These are phyloP conservation scores for Scytalidium lignicola DNA, from an alignment of 2,329 filamentous ascomycete species.

Conservation along the genomic window DNA sequence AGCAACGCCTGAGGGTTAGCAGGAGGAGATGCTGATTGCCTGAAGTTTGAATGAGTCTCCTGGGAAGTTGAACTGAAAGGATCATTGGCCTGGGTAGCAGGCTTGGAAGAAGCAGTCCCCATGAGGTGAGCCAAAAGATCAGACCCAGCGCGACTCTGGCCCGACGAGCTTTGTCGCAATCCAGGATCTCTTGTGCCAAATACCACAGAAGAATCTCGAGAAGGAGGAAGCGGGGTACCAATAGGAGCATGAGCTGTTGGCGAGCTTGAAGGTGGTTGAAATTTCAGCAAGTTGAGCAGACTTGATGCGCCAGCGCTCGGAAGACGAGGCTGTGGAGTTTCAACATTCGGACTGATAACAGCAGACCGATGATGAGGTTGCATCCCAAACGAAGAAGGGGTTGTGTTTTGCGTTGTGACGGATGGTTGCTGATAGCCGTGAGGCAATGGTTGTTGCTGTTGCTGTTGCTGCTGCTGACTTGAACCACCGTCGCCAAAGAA, in stretches of 20 bases:
- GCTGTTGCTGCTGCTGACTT: constrained; percentile 11
- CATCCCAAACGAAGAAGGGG: constrained; percentile 46
- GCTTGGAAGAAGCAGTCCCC: constrained; percentile 18
- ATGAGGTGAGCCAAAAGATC: constrained; percentile 29
- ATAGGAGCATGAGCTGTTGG: constrained; percentile 20
- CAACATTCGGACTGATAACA: constrained; percentile 51
- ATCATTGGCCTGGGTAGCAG: constrained; percentile 18
- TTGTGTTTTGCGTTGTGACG: constrained; percentile 53
- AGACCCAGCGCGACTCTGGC: constrained; percentile 13
- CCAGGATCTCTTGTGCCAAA: constrained; percentile 15
- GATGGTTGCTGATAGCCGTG: constrained; percentile 47
- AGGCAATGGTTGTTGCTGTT: constrained; percentile 13
- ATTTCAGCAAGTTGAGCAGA: constrained; percentile 61
- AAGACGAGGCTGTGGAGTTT: constrained; percentile 34
- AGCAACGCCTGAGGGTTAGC: constrained; percentile 79
- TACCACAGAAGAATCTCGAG: constrained; percentile 20
- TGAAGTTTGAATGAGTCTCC: constrained; percentile 14
- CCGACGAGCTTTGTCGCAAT: constrained; percentile 14
- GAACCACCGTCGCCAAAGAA: constrained; percentile 14
- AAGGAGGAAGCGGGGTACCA: constrained; percentile 23
- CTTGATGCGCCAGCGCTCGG: constrained; percentile 36
- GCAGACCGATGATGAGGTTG: constrained; percentile 52
- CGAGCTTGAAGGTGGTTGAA: constrained; percentile 41
- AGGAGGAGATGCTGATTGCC: constrained; percentile 46
- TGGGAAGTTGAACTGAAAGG: constrained; percentile 21